phyloP scores from a whole-genome alignment of 1,284 basidiomycete genomes.

The Sutorius eximius region DNA sequence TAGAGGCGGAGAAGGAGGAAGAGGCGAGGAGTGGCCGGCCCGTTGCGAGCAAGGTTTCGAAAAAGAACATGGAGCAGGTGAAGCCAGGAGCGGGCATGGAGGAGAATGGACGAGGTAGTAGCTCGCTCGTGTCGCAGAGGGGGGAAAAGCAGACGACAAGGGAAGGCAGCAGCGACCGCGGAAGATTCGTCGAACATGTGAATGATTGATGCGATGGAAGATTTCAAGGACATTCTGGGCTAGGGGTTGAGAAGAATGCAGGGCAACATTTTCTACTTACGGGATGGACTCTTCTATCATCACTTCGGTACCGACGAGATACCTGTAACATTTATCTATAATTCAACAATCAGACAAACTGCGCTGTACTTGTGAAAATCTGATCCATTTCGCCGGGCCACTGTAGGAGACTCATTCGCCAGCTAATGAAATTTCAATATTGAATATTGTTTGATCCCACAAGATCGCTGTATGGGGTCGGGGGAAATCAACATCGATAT shows the following conservation, averaged over 20 bases:
- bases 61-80: conserved; percentile 43
- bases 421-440: background rate
- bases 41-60: conserved; percentile 12
- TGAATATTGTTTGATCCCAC: too few relatives aligned
- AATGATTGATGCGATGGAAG: conserved; percentile 2
- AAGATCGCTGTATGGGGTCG: too few relatives aligned
- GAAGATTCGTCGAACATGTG: conserved; percentile 32
- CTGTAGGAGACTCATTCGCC: background rate
- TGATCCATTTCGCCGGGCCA: background rate
- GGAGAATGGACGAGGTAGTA: conserved; percentile 1
- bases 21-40: conserved; percentile 19
- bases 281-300: background rate
- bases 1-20: conserved; percentile 37
- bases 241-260: background rate
- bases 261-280: background rate
- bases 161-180: conserved; percentile 2
- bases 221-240: background rate
- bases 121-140: conserved; percentile 12
- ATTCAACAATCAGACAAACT: background rate
- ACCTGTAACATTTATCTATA: background rate
- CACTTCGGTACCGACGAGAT: background rate
- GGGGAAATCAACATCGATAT: too few relatives aligned
- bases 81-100: conserved; percentile 52
- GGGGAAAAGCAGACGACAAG: conserved; percentile 7
- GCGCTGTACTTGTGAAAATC: background rate